Evolutionary conservation across 257 asterid species (phyloP), one percentile per base, ranked within the genome.

Genomic region (Coffea eugenioides): DNA sequence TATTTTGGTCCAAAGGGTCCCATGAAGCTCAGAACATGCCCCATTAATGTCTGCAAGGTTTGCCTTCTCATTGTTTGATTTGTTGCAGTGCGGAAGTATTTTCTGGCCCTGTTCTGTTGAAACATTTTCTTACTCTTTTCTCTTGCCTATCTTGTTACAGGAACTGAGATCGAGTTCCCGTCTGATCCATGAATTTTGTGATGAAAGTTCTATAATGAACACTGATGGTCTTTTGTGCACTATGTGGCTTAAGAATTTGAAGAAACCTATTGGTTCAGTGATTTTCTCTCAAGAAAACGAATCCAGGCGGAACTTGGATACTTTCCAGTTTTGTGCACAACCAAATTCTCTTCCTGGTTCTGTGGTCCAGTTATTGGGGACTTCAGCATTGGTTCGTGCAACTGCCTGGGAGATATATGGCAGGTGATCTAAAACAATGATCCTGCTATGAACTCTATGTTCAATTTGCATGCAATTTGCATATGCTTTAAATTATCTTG

Each of bases 361-460:
- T 15, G 98, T 95, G 74, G 79, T 90, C 85, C 99, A 93, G 77
- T 85, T 95, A 75, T 80, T 90, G 85, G 98, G 98, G 74, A 91
- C 98, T 76, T 91, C 97, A 57, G 92, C 91, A 83, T 84, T 95
- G 92, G 92, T 90, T 56, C 98, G 96, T 71, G 97, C 98, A 79
- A 87, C 92, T 89, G 87, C 97, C 51, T 95, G 99, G 99, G 99
- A 95, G 92, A 85, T 88, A 87, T 94, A 93, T 84, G 99, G 98
- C 85, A 92, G 98, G 98, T 95, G 86, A 89, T 76, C 71, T 76
- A 64, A 71, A 70, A 71, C 75, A 74, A 59, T 68, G 69, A 51
- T 25, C 8, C 67, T 52, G 74, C 36, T 12, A 20, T 54, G 49
- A 18, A 49, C 68, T 31, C 7, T 77, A 52, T 27, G 18, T 61